A percentile compares a stretch with the other conserved stretches of the same genome.
Conservation (phyloP, 2,329 filamentous ascomycete genomes). For the Colletotrichum godetiae region DNA sequence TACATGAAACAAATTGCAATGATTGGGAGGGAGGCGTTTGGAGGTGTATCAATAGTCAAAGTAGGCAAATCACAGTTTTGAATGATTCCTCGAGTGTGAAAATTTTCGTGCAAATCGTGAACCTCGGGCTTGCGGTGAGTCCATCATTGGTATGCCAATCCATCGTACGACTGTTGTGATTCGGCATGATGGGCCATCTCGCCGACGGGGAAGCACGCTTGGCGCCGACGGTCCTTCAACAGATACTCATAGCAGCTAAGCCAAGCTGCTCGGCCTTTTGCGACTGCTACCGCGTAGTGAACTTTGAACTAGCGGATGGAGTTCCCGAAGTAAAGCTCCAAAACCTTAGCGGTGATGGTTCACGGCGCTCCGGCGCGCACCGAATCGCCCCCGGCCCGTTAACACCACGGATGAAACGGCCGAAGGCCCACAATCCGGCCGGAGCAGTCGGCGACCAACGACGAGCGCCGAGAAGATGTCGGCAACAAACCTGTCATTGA, state of each 20-base stretch:
- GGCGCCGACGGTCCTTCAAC: background rate
- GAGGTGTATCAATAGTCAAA: conserved; percentile 14
- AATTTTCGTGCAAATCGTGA: too few relatives aligned
- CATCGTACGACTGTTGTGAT: too few relatives aligned
- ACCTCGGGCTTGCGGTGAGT: too few relatives aligned
- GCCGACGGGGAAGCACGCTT: background rate
- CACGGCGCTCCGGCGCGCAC: background rate
- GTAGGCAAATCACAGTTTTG: conserved; percentile 23
- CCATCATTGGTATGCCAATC: too few relatives aligned
- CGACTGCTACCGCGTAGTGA: too few relatives aligned
- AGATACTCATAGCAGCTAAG: background rate
- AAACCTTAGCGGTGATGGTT: background rate
- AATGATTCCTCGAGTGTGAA: background rate
- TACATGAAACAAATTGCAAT: background rate
- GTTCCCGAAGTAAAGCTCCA: background rate
- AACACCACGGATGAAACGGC: background rate
- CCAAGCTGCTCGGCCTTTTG: background rate
- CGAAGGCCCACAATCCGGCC: background rate
- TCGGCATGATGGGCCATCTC: background rate
- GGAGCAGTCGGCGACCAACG: background rate
- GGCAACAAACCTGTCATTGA: background rate
- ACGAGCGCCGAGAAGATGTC: background rate
- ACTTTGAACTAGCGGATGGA: background rate
- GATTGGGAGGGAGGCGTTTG: background rate
- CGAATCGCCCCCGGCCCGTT: background rate